Evolutionary conservation across 2,329 filamentous ascomycete species (phyloP).

Genomic region (Phoma sp.): DNA sequence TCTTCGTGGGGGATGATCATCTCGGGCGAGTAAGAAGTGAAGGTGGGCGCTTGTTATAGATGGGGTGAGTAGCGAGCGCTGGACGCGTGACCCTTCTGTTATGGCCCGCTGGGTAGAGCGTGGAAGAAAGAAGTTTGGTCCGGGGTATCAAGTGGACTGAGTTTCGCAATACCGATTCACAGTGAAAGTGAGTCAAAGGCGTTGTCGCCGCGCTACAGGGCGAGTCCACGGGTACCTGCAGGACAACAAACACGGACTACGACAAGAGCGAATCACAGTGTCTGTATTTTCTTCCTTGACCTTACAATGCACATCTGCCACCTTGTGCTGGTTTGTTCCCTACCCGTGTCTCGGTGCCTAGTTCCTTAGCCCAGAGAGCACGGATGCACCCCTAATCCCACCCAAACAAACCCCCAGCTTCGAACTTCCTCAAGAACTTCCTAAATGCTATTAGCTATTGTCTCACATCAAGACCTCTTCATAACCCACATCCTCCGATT

Average conservation of each 20-base stretch:
- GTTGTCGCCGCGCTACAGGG: not conserved
- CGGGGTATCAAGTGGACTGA: no score
- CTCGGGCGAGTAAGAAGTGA: no score
- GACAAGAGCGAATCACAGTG: not conserved
- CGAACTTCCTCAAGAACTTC: slow-evolving; percentile 1
- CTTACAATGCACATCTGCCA: no score
- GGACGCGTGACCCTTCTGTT: no score
- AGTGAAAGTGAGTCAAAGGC: not conserved
- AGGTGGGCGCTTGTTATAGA: no score
- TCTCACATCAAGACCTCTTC: no score
- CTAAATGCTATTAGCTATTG: not conserved
- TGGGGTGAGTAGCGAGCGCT: no score
- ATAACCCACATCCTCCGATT: slow-evolving; percentile 1
- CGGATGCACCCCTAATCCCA: not conserved
- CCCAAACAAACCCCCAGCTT: not conserved
- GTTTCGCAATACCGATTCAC: not conserved
- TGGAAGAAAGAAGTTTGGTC: no score
- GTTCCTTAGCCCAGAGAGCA: no score
- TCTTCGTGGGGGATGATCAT: not conserved
- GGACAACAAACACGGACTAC: not conserved
- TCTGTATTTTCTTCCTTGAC: not conserved
- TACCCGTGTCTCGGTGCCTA: no score
- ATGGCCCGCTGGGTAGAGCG: no score
- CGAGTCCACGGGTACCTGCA: not conserved
- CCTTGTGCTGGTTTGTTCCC: no score